Conservation (phyloP, 169 alveolate genomes). For the Eimeria zaria region DNA sequence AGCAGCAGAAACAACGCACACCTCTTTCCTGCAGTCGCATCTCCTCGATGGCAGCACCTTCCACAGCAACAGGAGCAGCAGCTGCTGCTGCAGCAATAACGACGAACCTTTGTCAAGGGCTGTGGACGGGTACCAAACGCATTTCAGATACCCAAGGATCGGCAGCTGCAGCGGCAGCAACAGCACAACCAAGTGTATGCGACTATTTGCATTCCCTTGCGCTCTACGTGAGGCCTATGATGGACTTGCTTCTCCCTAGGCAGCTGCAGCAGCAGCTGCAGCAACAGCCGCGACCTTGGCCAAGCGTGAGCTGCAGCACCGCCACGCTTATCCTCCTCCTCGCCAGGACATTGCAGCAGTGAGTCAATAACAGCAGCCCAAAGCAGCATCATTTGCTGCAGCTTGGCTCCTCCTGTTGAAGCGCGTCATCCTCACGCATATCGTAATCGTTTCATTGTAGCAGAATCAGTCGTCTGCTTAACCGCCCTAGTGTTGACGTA, state of each 20-base stretch:
- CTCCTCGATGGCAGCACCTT: background rate
- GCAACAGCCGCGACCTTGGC: conserved; percentile 29
- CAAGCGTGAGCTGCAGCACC: conserved; percentile 60
- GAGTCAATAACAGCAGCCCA: conserved; percentile 13
- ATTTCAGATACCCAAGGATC: conserved; percentile 11
- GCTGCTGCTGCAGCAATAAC: conserved; percentile 34
- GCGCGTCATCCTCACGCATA: background rate
- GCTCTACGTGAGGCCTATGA: conserved; percentile 34
- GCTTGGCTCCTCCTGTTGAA: background rate
- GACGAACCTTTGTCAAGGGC: conserved; percentile 13
- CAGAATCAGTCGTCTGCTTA: background rate
- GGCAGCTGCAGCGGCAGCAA: conserved; percentile 30
- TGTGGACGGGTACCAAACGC: conserved; percentile 13
- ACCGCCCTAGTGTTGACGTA: background rate
- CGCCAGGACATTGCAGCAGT: conserved; percentile 73
- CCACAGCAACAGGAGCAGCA: conserved; percentile 70
- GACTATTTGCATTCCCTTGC: conserved; percentile 70
- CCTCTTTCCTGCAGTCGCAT: background rate
- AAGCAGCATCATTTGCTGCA: background rate
- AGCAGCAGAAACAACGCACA: conserved; percentile 3
- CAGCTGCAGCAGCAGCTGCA: conserved; percentile 54
- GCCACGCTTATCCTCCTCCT: conserved; percentile 73
- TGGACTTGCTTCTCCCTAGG: conserved; percentile 65
- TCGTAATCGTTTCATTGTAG: background rate
- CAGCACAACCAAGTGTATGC: conserved; percentile 47